Base-by-base conservation (phyloP, 2,329 filamentous ascomycete species). In the Fusarium agapanthi region DNA sequence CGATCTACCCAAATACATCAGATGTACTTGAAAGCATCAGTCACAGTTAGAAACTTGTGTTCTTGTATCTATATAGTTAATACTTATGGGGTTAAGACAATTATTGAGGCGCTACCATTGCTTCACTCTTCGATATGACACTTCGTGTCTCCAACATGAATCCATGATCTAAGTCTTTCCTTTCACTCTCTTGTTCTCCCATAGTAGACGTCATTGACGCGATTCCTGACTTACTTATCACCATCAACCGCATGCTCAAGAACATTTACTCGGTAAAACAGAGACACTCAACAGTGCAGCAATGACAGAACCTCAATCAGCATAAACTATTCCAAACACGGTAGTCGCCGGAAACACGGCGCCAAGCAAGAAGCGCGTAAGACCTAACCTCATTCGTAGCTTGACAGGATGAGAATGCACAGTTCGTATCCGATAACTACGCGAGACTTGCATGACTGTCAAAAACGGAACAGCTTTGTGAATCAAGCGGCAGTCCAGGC, bases 51-150 rank as follows among this genome's bases (percentile, higher is more conserved):
- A 14, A 30, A 18, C 12, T 28, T 20, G 26, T 12, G 26, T 55
- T 43, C 32, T 58, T 44, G 50, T 66, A 50, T 61, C 38, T 55
- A 40, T 24, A 8, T 67, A 67, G 15, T 12, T 48, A 67, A 26
- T 67, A 43, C 34, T 43, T 15, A n/a, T 9, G 20, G 43, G 30
- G 26, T 56, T 48, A 43, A 48, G 40, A 40, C n/a, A 32, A 34
- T 53, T 18, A 15, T 41, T 26, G 26, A 20, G 37, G 22, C 34
- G 38, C 28, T 51, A 28, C 1, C 5, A 16, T 14, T 22, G 10
- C 13, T n/a, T 38, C 7, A 14, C 40, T 48, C 18, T 48, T 18
- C 20, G 5, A 13, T 13, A 14, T 32, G 28, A 44, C 30, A 12
- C 30, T 30, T 30, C 30, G 12, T 30, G 12, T 30, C 30, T 30